Percentiles rank a stretch among this genome's conserved stretches.
Evolutionary conservation across 352 stramenopile species (phyloP).

Genomic region (Globisporangium perplexum): DNA sequence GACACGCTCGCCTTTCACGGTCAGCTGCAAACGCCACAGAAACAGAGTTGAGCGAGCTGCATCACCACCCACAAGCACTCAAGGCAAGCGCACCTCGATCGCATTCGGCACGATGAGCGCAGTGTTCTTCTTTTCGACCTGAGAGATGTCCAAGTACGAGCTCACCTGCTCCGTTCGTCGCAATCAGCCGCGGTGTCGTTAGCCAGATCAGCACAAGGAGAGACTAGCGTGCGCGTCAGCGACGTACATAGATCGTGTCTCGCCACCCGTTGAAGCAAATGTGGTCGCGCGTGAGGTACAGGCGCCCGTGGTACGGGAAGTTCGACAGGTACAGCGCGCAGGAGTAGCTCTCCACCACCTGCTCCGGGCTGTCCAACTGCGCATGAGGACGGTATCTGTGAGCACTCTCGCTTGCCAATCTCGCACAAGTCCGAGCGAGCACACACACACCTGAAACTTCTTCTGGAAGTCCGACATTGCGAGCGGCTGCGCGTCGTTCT

Average conservation of each 20-base stretch:
- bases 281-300: conserved; percentile 71
- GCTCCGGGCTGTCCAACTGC: conserved; percentile 57
- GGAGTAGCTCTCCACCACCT: conserved; percentile 83
- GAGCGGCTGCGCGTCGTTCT: conserved; percentile 38
- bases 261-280: conserved; percentile 82
- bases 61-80: background rate
- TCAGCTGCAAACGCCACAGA: conserved; percentile 28
- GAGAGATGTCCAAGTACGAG: conserved; percentile 64
- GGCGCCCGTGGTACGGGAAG: conserved; percentile 72
- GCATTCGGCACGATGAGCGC: conserved; percentile 82
- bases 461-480: conserved; percentile 73
- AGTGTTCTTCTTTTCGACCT: conserved; percentile 83
- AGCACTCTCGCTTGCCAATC: background rate
- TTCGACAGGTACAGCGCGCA: conserved; percentile 76
- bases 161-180: conserved; percentile 29
- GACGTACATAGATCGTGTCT: conserved; percentile 71
- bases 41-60: background rate
- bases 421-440: background rate
- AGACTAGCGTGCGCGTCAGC: too few relatives aligned
- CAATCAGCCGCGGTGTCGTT: background rate
- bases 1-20: conserved; percentile 53
- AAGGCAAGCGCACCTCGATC: conserved; percentile 49
- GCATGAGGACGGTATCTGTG: background rate
- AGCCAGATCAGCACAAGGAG: background rate
- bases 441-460: conserved; percentile 61